A percentile compares a stretch with the other conserved stretches of the same genome.
Conservation (phyloP, 2,329 filamentous ascomycete genomes). For the Epichloe uncinata region DNA sequence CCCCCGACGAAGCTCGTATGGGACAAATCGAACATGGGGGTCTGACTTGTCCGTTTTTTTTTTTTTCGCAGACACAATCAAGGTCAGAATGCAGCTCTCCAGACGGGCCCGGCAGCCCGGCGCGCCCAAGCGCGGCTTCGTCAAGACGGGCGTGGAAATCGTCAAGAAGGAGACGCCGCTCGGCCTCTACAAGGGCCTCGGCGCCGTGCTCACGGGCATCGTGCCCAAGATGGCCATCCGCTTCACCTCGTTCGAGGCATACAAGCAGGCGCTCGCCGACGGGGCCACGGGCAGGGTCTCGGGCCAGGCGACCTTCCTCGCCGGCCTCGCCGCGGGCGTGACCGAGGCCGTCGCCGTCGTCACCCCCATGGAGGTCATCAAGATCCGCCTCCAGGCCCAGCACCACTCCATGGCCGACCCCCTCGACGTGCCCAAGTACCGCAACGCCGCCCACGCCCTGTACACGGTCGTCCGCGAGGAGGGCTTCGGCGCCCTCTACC, state of each 20-base stretch:
- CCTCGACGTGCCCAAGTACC: slow-evolving; percentile 91
- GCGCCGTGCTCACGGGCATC: slow-evolving; percentile 89
- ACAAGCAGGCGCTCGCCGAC: slow-evolving; percentile 73
- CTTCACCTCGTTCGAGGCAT: slow-evolving; percentile 93
- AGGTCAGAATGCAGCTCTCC: slow-evolving; percentile 98
- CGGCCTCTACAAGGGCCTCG: slow-evolving; percentile 94
- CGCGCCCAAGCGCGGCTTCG: slow-evolving; percentile 74
- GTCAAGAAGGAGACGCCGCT: slow-evolving; percentile 76
- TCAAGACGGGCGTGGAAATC: slow-evolving; percentile 76
- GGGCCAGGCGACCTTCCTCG: slow-evolving; percentile 55
- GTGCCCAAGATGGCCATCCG: slow-evolving; percentile 99
- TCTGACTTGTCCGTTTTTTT: no score
- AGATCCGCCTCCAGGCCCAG: slow-evolving; percentile 95
- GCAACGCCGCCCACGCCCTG: slow-evolving; percentile 69
- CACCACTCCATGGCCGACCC: slow-evolving; percentile 94
- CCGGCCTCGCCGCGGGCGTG: slow-evolving; percentile 82
- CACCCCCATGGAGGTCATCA: slow-evolving; percentile 98
- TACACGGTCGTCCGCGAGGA: slow-evolving; percentile 92
- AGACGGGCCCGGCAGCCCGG: slow-evolving; percentile 71
- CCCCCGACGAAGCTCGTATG: background rate
- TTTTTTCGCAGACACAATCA: slow-evolving; percentile 63
- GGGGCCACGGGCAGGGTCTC: slow-evolving; percentile 52
- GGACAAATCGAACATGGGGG: background rate
- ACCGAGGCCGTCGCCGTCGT: slow-evolving; percentile 95
- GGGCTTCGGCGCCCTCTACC: slow-evolving; percentile 75